Evolutionary conservation across 345 rosid genomes (phyloP), one percentile per base, ranked within the genome.

Genomic region (Iberis pinnata): DNA sequence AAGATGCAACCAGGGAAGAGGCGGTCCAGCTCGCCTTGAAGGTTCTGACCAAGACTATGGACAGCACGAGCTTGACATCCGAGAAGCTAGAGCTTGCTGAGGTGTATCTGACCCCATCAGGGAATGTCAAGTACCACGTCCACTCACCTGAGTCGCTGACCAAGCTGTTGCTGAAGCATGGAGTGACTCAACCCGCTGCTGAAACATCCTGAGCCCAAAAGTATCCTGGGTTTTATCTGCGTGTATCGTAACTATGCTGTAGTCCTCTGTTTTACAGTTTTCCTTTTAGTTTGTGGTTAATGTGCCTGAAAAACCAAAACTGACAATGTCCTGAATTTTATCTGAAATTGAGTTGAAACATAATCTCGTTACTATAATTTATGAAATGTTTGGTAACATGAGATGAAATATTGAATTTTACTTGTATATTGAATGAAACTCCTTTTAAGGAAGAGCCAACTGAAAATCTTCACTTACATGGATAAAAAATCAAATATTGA

Each of bases 21-120:
- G 94, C 84, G 0, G 94, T 89, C 24, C 80, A 88, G 70, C 84
- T 88, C 4, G 89, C 89, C 0, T 57, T 88, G 41, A 88, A 84
- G 82, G 96, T 88, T 33, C 80, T 88, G 33, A 84, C 86, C 72
- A 88, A 88, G 70, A 84, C 96, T 9, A 88, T 88, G 96, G 96
- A 88, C 73, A 88, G 96, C 65, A 84, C 96, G 12, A 88, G 88
- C 60, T 88, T 88, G 43, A 81, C 89, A 43, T 78, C 94, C 0
- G 96, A 88, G 40, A 88, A 84, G 76, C 96, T 88, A 18, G 96
- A 88, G 60, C 67, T 84, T 50, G 82, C 94, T 4, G 96, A 88
- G 72, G 76, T 88, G 22, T 88, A 75, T 52, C 73, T 88, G 16
- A 58, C 75, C 3, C 94, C 96, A 8, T 71, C 86, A 3, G 89